Evolutionary conservation across 805 yeast genomes (phyloP), one percentile per base, ranked within the genome.

Genomic region (Sugiyamaella lignohabitans): DNA sequence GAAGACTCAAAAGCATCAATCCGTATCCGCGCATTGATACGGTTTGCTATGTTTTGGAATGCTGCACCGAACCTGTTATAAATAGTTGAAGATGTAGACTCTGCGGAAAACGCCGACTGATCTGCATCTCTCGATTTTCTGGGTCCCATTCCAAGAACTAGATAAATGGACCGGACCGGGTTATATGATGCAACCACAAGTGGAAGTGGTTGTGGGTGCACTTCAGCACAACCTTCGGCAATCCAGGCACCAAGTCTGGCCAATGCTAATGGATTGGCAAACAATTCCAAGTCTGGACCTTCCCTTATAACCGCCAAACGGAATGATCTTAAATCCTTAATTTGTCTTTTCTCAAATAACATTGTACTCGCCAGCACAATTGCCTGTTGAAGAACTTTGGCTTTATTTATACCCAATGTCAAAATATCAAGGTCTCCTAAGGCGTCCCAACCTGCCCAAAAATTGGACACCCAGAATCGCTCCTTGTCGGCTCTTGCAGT

Each of bases 1-100:
- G 97, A 80, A 53, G 95, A 85, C 62, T 93, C 98, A 66, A 93
- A 93, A 59, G 95, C 87, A 63, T 93, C 98, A 52, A 93, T 84
- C 58, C 91, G 75, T 17, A 88, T 88, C 56, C 84, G 80, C 2
- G 97, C 96, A 37, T 88, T 91, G 4, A 95, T 84, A 18, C 78
- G 77, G 39, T 73, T 74, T 1, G 97, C 93, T 22, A 89, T 86
- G 53, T 82, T 84, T 63, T 87, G 96, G 64, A 93, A 93, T 30
- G 95, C 95, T 48, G 83, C 78, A 40, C 96, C 89, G 60, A 93
- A 93, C 5, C 87, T 82, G 61, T 93, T 91, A 43, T 82, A 67
- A 30, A 80, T 65, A 0, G 80, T 74, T 27, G 72, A 72, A 21
- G 43, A 57, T 18, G 67, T 67, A 3, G 49, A 44, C 39, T 57